Percentiles rank a stretch among this genome's conserved stretches.
Evolutionary conservation across 768 basidiomycete species (phyloP).

Genomic region (Agrocybe pediades): DNA sequence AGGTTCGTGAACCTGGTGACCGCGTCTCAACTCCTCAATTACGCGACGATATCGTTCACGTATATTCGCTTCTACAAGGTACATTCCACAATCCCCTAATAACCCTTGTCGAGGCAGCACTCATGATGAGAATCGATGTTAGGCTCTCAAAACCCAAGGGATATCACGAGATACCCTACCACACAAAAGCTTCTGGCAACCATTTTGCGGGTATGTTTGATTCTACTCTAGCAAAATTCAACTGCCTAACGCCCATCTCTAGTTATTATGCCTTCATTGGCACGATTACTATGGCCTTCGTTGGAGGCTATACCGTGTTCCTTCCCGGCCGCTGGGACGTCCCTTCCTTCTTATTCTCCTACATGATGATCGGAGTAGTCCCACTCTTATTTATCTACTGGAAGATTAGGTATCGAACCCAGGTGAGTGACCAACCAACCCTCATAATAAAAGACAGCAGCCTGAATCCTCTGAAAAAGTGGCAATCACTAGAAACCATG

Average conservation of each 20-base stretch:
- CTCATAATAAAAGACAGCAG: too few species aligned
- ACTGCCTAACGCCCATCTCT: not conserved
- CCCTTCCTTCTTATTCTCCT: slow-evolving; percentile 51
- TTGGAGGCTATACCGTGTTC: slow-evolving; percentile 53
- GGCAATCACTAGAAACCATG: slow-evolving; percentile 37
- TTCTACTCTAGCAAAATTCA: not conserved
- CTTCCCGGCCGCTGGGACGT: slow-evolving; percentile 50
- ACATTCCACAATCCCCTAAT: too few species aligned
- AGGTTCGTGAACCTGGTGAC: slow-evolving; percentile 54
- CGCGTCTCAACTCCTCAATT: slow-evolving; percentile 50
- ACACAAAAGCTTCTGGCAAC: slow-evolving; percentile 49
- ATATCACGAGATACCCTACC: slow-evolving; percentile 46
- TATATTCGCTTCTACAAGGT: slow-evolving; percentile 52
- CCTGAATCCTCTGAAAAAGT: slow-evolving; percentile 29
- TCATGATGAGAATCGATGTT: not conserved
- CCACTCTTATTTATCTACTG: slow-evolving; percentile 46
- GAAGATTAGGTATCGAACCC: slow-evolving; percentile 43
- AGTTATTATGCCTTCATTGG: slow-evolving; percentile 49
- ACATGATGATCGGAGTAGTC: slow-evolving; percentile 44
- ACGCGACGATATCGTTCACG: slow-evolving; percentile 47
- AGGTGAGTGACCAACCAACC: slow-evolving; percentile 31
- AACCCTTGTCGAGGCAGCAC: too few species aligned
- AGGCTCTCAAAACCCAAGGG: slow-evolving; percentile 48
- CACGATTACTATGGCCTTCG: slow-evolving; percentile 47
- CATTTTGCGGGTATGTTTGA: slow-evolving; percentile 44